Percentiles rank a stretch among this genome's conserved stretches.
phyloP scores from a whole-genome alignment of 345 rosid genomes.

The Ceriops zippeliana region DNA sequence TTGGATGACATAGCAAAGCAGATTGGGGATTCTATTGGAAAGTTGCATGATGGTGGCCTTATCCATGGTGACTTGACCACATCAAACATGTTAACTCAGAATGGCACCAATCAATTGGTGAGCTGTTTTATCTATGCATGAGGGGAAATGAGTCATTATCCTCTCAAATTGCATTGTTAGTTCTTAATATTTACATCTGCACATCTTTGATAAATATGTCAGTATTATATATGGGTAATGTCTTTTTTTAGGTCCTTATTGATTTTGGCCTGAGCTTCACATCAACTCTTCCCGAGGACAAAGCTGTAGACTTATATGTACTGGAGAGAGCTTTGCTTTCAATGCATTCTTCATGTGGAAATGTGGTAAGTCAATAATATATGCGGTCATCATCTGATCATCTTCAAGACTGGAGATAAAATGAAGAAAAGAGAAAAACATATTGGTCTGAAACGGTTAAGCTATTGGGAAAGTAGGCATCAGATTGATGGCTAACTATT shows the following conservation, averaged over 20 bases:
- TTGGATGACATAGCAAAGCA: conserved; percentile 68
- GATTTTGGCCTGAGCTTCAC: conserved; percentile 96
- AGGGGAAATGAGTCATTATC: neutral
- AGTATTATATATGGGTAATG: conserved; percentile 16
- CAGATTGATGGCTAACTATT: neutral
- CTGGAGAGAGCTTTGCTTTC: conserved; percentile 92
- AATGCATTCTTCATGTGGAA: conserved; percentile 94
- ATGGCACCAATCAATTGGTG: conserved; percentile 66
- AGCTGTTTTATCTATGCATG: conserved; percentile 9
- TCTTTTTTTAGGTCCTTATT: conserved; percentile 59
- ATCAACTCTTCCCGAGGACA: conserved; percentile 90
- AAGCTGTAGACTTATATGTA: conserved; percentile 91
- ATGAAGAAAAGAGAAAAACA: too few species aligned
- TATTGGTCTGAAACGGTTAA: neutral
- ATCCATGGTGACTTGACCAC: conserved; percentile 97
- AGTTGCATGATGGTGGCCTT: conserved; percentile 94
- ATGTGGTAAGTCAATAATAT: conserved; percentile 61
- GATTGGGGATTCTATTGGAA: conserved; percentile 83
- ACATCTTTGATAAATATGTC: neutral
- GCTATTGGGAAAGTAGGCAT: neutral
- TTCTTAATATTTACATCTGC: too few species aligned
- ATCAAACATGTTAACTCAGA: conserved; percentile 74
- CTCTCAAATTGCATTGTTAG: neutral
- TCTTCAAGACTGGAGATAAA: neutral
- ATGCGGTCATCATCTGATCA: neutral